These are phyloP conservation scores for Rhizopogon roseolus DNA, from an alignment of 768 basidiomycete species.

Conservation along the genomic window DNA sequence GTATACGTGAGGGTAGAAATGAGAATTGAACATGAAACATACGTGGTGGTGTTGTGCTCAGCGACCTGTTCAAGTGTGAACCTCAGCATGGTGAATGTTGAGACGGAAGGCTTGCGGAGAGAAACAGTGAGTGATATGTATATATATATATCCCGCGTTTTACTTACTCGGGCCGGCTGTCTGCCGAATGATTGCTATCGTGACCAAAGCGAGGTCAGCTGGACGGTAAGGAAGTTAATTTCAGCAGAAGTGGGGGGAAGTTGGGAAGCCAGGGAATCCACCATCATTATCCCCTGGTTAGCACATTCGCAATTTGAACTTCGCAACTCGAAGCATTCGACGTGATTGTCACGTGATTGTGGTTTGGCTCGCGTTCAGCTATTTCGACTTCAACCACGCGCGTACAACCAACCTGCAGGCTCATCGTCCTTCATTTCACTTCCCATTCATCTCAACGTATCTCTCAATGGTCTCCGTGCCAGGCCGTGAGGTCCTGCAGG, in stretches of 20 bases:
- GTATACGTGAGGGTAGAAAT: neutral
- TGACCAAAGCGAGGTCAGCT: neutral
- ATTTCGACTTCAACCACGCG: slow-evolving; percentile 44
- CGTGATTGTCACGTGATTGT: slow-evolving; percentile 28
- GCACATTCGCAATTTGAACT: slow-evolving; percentile 3
- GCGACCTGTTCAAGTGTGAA: slow-evolving; percentile 54
- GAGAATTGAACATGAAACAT: slow-evolving; percentile 9
- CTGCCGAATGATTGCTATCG: neutral
- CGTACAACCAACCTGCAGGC: slow-evolving; percentile 2
- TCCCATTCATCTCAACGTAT: slow-evolving; percentile 1
- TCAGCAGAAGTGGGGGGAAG: neutral
- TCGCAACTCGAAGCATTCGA: no score
- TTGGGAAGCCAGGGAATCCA: neutral
- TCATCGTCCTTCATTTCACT: slow-evolving; percentile 1
- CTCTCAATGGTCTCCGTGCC: slow-evolving; percentile 37
- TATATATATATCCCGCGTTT: neutral
- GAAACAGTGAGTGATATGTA: neutral
- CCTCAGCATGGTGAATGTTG: slow-evolving; percentile 26
- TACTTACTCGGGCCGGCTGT: slow-evolving; percentile 2
- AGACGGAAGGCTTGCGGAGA: slow-evolving; percentile 1
- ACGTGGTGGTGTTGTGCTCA: slow-evolving; percentile 53
- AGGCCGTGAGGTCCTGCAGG: slow-evolving; percentile 42
- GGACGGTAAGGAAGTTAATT: neutral
- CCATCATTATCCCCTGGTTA: neutral
- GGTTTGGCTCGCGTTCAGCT: slow-evolving; percentile 37